Percentiles rank a stretch among this genome's conserved stretches.
Conservation (phyloP, 2,329 filamentous ascomycete species). For the Gnomoniopsis sp. region DNA sequence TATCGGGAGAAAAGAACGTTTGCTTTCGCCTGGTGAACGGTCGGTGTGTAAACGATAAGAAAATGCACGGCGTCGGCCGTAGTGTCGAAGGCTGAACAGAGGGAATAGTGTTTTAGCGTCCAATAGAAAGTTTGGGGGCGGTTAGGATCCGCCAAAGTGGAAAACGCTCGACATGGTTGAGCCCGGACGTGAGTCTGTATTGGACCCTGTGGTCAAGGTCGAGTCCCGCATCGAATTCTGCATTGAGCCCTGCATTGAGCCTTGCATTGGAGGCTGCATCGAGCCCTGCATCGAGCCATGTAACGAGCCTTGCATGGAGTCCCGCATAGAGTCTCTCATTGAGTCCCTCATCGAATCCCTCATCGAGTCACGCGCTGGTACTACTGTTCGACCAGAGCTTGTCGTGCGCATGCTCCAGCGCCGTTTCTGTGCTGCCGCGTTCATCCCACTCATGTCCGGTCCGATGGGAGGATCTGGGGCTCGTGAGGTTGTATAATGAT, state of each 20-base stretch:
- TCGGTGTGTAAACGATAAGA: background rate
- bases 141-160: conserved; percentile 17
- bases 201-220: conserved; percentile 9
- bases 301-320: background rate
- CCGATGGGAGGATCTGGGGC: conserved; percentile 17
- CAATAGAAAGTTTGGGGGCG: background rate
- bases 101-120: background rate
- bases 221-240: conserved; percentile 7
- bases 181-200: conserved; percentile 14
- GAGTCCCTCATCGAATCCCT: conserved; percentile 3
- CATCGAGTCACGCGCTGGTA: conserved; percentile 15
- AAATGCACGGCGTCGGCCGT: background rate
- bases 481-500: conserved; percentile 16
- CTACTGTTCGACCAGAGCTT: conserved; percentile 16
- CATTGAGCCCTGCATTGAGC: conserved; percentile 3
- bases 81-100: background rate
- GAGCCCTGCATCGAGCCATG: background rate
- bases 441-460: conserved; percentile 8
- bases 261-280: background rate
- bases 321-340: conserved; percentile 3
- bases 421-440: conserved; percentile 14
- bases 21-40: background rate
- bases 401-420: conserved; percentile 19
- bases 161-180: conserved; percentile 20
- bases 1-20: background rate